These are phyloP conservation scores for Drechmeria coniospora DNA, from an alignment of 2,329 filamentous ascomycete genomes.

Conservation along the genomic window DNA sequence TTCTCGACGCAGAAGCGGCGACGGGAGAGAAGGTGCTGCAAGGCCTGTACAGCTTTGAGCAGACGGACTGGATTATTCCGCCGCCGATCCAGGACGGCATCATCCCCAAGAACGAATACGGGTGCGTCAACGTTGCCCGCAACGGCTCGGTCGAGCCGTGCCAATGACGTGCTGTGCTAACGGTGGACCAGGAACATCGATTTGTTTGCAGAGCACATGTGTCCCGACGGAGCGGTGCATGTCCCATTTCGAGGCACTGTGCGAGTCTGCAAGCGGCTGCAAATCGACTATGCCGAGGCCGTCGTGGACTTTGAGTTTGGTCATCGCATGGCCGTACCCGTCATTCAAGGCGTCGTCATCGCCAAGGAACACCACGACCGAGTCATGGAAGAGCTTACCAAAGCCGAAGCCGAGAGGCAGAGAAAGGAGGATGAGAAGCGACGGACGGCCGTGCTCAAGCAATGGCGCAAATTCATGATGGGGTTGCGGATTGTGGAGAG, in stretches of 20 bases:
- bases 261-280: conserved; percentile 67
- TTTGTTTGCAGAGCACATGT: conserved; percentile 86
- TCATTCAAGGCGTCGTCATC: conserved; percentile 80
- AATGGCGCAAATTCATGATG: conserved; percentile 80
- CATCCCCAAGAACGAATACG: conserved; percentile 88
- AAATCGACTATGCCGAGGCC: conserved; percentile 82
- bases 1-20: conserved; percentile 67
- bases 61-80: conserved; percentile 94
- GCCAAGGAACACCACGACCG: conserved; percentile 62
- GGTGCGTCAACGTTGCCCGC: conserved; percentile 26
- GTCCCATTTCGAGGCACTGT: conserved; percentile 64
- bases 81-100: conserved; percentile 68
- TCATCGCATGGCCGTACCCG: conserved; percentile 80
- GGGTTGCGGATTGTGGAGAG: conserved; percentile 70
- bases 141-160: no score
- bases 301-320: conserved; percentile 96
- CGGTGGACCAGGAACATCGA: conserved; percentile 56
- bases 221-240: conserved; percentile 69
- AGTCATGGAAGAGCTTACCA: conserved; percentile 64
- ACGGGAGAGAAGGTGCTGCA: conserved; percentile 76
- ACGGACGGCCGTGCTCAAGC: conserved; percentile 53
- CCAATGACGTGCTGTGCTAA: no score
- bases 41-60: conserved; percentile 65
- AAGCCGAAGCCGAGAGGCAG: conserved; percentile 57
- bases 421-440: conserved; percentile 76